phyloP scores from a whole-genome alignment of 1,284 basidiomycete genomes.

The Cryptococcus maquisensis region DNA sequence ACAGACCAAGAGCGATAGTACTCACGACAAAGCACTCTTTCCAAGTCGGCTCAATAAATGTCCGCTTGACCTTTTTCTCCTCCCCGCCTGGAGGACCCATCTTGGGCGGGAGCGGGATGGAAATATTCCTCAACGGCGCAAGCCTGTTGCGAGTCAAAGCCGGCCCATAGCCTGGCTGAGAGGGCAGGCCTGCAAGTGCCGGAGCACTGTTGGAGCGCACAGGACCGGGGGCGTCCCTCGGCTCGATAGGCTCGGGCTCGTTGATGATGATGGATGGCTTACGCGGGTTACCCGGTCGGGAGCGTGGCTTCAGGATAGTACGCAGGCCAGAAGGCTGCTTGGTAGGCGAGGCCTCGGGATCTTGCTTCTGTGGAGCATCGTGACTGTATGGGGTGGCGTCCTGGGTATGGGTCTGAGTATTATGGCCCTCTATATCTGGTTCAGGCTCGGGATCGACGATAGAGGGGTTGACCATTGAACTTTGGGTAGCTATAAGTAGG shows the following conservation, averaged over 20 bases:
- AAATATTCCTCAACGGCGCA: constrained; percentile 12
- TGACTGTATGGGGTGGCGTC: constrained; percentile 1
- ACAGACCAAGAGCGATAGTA: background rate
- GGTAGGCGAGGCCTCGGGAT: background rate
- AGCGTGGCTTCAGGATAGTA: constrained; percentile 16
- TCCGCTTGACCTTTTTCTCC: constrained; percentile 10
- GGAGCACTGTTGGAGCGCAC: background rate
- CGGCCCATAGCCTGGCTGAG: constrained; percentile 2
- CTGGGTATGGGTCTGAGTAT: constrained; percentile 4
- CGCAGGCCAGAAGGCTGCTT: constrained; percentile 3
- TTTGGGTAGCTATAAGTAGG: constrained; percentile 1
- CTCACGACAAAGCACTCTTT: constrained; percentile 13
- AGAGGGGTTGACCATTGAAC: constrained; percentile 23
- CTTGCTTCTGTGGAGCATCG: background rate
- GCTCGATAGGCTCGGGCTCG: background rate
- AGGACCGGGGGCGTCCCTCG: background rate
- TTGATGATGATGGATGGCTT: constrained; percentile 15
- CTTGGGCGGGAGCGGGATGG: constrained; percentile 17
- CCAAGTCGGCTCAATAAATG: constrained; percentile 14
- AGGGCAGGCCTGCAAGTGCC: background rate
- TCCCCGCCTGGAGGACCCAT: constrained; percentile 12
- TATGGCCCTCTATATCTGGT: constrained; percentile 28
- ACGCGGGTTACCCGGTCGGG: constrained; percentile 10
- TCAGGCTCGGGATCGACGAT: constrained; percentile 23
- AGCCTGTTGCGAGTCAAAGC: constrained; percentile 2